Conservation (phyloP, 23 red algal species). For the Gracilaria caudata region DNA sequence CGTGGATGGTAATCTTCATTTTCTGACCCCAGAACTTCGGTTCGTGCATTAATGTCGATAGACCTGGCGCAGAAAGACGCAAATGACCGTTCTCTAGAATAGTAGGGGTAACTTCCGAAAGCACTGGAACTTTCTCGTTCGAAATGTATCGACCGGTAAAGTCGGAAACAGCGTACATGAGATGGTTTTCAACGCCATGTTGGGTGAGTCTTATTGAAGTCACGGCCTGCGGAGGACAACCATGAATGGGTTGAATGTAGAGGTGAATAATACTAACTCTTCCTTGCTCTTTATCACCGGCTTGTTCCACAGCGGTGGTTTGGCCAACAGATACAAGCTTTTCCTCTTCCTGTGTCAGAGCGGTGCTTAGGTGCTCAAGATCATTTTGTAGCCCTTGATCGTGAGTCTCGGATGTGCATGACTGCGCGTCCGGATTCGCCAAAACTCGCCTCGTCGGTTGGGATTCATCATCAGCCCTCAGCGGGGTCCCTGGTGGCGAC, state of each 20-base stretch:
- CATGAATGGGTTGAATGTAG: slow-evolving; percentile 28
- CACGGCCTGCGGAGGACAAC: slow-evolving; percentile 12
- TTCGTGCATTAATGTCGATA: not conserved
- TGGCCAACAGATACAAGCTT: not conserved
- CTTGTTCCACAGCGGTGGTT: not conserved
- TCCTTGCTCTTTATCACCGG: not conserved
- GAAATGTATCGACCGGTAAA: slow-evolving; percentile 40
- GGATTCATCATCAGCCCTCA: slow-evolving; percentile 4
- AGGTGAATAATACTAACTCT: not conserved
- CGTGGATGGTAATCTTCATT: slow-evolving; percentile 15
- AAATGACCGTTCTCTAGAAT: slow-evolving; percentile 24
- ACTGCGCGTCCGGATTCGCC: not conserved
- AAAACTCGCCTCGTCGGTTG: not conserved
- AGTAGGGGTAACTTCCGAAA: not conserved
- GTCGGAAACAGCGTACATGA: slow-evolving; percentile 17
- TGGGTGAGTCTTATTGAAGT: not conserved
- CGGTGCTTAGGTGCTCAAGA: not conserved
- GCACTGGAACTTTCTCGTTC: slow-evolving; percentile 13
- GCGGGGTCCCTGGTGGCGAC: slow-evolving; percentile 2
- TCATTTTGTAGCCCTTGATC: not conserved
- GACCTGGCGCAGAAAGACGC: not conserved
- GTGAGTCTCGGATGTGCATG: slow-evolving; percentile 1
- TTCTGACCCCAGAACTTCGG: slow-evolving; percentile 12
- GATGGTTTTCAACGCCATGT: slow-evolving; percentile 39
- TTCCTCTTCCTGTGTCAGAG: not conserved